phyloP scores from a whole-genome alignment of 2,329 filamentous ascomycete species.

The Sodiomyces alkalinus region DNA sequence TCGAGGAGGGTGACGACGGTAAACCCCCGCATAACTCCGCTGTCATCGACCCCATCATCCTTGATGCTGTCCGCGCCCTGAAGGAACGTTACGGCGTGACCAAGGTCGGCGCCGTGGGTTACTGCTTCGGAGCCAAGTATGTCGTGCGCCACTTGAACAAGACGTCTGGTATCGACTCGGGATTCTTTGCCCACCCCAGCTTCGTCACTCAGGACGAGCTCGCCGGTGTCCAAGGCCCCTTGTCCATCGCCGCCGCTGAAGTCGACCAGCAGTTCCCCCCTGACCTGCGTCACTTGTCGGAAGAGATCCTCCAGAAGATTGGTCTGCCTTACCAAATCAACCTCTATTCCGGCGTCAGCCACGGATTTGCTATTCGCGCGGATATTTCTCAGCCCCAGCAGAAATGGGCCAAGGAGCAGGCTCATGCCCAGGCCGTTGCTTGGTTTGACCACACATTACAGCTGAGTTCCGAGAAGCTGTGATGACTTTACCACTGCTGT shows the following conservation, averaged over 20 bases:
- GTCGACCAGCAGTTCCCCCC: constrained; percentile 50
- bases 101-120: constrained; percentile 50
- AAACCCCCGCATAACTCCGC: constrained; percentile 26
- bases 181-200: constrained; percentile 62
- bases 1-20: constrained; percentile 26
- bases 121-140: constrained; percentile 68
- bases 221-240: constrained; percentile 45
- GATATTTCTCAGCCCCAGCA: constrained; percentile 41
- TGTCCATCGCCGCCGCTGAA: constrained; percentile 52
- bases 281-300: constrained; percentile 48
- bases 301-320: constrained; percentile 43
- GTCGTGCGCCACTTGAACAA: constrained; percentile 49
- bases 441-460: constrained; percentile 65
- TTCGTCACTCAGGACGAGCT: constrained; percentile 58
- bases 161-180: constrained; percentile 48
- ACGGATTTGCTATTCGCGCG: constrained; percentile 61
- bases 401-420: constrained; percentile 65
- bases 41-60: constrained; percentile 17
- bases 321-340: constrained; percentile 59
- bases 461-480: too few relatives aligned
- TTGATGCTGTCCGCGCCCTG: constrained; percentile 35
- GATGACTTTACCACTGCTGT: too few relatives aligned
- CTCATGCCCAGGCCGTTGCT: constrained; percentile 59
- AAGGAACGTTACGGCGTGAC: constrained; percentile 37
- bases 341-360: constrained; percentile 53